Evolutionary conservation across 345 rosid genomes (phyloP).

Genomic region (Bruguiera parviflora): DNA sequence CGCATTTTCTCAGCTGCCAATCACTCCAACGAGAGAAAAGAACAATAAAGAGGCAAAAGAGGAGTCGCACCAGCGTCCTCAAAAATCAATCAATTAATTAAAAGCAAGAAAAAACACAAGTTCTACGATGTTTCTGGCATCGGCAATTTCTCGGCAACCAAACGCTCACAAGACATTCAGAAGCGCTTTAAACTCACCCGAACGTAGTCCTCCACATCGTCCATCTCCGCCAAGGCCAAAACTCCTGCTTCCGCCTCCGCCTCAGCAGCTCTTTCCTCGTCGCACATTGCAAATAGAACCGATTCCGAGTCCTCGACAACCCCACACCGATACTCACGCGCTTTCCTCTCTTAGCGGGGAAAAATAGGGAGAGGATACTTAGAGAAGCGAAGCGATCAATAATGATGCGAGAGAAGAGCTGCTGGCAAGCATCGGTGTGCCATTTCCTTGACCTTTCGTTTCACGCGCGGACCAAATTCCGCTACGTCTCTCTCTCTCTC

Average conservation of each 20-base stretch:
- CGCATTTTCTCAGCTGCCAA: constrained; percentile 26
- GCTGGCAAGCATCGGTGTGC: neutral
- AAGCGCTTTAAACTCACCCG: constrained; percentile 34
- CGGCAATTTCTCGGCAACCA: constrained; percentile 12
- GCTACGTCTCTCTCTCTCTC: constrained; percentile 25
- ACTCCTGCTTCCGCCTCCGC: too few species aligned
- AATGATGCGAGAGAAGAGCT: constrained; percentile 4
- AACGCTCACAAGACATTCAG: neutral
- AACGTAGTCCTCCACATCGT: constrained; percentile 59
- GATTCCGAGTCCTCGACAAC: neutral
- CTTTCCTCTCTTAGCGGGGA: neutral
- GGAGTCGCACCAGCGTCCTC: neutral
- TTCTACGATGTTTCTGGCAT: neutral
- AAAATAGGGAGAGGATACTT: neutral
- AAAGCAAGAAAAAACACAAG: neutral
- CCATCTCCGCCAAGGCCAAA: constrained; percentile 45
- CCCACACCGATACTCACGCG: neutral
- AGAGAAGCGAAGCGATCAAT: too few species aligned
- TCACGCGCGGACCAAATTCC: constrained; percentile 49
- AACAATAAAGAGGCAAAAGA: neutral
- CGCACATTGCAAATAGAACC: constrained; percentile 39
- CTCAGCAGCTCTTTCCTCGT: constrained; percentile 21
- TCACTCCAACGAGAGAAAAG: neutral
- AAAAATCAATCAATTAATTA: neutral
- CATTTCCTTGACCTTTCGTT: constrained; percentile 41